Base-by-base conservation (phyloP, 2,329 filamentous ascomycete genomes). In the Aspergillus ruber region DNA sequence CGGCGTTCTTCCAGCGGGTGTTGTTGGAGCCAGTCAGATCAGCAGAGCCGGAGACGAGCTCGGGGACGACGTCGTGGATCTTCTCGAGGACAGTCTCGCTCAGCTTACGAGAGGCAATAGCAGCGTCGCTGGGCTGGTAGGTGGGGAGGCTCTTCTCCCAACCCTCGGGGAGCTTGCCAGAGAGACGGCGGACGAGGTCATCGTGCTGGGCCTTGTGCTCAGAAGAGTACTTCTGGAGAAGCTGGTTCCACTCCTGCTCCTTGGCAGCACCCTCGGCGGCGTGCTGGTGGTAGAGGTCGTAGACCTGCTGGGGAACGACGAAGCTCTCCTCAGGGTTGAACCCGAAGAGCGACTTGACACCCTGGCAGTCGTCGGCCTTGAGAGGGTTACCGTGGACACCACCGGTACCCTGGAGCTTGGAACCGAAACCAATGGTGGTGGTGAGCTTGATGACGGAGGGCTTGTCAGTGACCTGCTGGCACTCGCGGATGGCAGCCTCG, bases 21-120 rank as follows among this genome's bases (percentile, higher is more conserved):
- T 97, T 85, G 83, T 98, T 98, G 69, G 93, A 97, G 68, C 89
- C 89, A 69, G 93, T 98, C 80, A 98, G 74, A 80, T 98, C 93
- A 62, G 93, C 93, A 56, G 93, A 98, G 63, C 93, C 93, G 70
- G 91, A 95, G 52, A 98, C 74, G 50, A 98, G 84, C 75, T 97
- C 93, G 58, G 93, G 93, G 47, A 98, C 68, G 57, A 77, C 82
- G 44, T 80, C 74, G 78, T 95, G 83, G 64, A 98, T 85, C 73
- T 90, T 91, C 77, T 85, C 80, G 57, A 98, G 83, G 50, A 97
- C 90, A 51, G 81, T 85, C 82, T 98, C 91, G 56, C 91, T 97
- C 50, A 97, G 85, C 80, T 97, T 98, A 70, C 93, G 86, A 59
- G 91, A 93, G 56, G 93, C 93, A 58, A 94, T 79, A 49, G 93